phyloP scores from a whole-genome alignment of 1,284 basidiomycete genomes.

The Sporisorium iseilematis-ciliati region DNA sequence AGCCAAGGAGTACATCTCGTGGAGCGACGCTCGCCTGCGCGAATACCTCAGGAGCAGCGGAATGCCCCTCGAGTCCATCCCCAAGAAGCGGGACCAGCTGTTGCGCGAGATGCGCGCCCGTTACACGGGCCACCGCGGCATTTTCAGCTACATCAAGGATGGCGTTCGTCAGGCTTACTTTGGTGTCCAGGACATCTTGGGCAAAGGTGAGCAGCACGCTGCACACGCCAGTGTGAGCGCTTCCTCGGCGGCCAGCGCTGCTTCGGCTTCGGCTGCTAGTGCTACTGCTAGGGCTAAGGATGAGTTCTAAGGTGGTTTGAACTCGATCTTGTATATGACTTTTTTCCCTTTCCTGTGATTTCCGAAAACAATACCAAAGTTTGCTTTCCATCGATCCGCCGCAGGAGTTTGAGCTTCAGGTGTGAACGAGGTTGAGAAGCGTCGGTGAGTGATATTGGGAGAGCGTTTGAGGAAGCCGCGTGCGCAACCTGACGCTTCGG shows the following conservation, averaged over 20 bases:
- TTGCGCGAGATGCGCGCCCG: slow-evolving; percentile 66
- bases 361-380: background rate
- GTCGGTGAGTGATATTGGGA: too few relatives aligned
- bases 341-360: background rate
- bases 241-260: slow-evolving; percentile 44
- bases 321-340: background rate
- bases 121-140: slow-evolving; percentile 58
- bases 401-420: too few relatives aligned
- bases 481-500: background rate
- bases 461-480: background rate
- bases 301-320: slow-evolving; percentile 38
- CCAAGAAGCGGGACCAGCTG: slow-evolving; percentile 62
- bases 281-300: slow-evolving; percentile 49
- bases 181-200: slow-evolving; percentile 59
- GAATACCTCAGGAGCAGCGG: slow-evolving; percentile 61
- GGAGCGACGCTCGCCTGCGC: slow-evolving; percentile 64
- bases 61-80: slow-evolving; percentile 53
- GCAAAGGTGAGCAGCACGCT: slow-evolving; percentile 56
- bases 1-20: slow-evolving; percentile 61
- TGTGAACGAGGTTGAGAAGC: too few relatives aligned
- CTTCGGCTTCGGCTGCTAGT: slow-evolving; percentile 38
- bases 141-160: slow-evolving; percentile 61
- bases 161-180: slow-evolving; percentile 60
- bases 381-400: too few relatives aligned
- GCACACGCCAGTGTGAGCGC: slow-evolving; percentile 53